Evolutionary conservation across 1,284 basidiomycete species (phyloP), one percentile per base, ranked within the genome.

Genomic region (Fistulina hepatica): DNA sequence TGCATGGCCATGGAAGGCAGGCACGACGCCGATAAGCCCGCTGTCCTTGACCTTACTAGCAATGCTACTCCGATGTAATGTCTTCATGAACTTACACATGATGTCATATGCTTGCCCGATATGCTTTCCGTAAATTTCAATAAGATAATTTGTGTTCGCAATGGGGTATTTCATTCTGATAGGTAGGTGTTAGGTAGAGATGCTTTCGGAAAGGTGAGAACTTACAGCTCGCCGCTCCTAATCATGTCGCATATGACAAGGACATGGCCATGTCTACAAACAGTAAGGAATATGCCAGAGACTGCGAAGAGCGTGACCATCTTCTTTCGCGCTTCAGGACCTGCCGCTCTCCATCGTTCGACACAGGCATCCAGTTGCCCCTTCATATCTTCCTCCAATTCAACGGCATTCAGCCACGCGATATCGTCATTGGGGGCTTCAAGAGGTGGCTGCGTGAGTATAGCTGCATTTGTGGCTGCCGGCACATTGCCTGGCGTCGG

Each of bases 101-200:
- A 63, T 59, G 37, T 63, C 56, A 40, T 58, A 63, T 0, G 53
- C 58, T 12, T 48, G 10, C 3, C 41, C 37, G 4, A 46, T 31
- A 21, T 49, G 28, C 0, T 36, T 20, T 1, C 44, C 46, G 19
- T 55, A 45, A 1, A 31, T 31, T 8, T 52, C 46, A 2, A 61
- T 36, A 2, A 54, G 30, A 34, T 48, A 44, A 2, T 48, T 40
- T 5, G 53, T 37, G 6, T 52, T 50, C 0, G 59, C 56, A 1
- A 61, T 45, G 0, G 53, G 50, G 33, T 60, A 59, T 40, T 63
- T 62, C n/a, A 58, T 59, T 4, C 61, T 63, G 54, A 52, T 12
- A 37, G 37, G 8, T 53, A 13, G 41, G 48, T 48, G 7, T 52
- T 37, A 10, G 57, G 38, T 4, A 52, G 36, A 0, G 49, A 52